A percentile compares a stretch with the other conserved stretches of the same genome.
These are phyloP conservation scores for Sicyos baderoa DNA, from an alignment of 306 rosid genomes.

Conservation along the genomic window DNA sequence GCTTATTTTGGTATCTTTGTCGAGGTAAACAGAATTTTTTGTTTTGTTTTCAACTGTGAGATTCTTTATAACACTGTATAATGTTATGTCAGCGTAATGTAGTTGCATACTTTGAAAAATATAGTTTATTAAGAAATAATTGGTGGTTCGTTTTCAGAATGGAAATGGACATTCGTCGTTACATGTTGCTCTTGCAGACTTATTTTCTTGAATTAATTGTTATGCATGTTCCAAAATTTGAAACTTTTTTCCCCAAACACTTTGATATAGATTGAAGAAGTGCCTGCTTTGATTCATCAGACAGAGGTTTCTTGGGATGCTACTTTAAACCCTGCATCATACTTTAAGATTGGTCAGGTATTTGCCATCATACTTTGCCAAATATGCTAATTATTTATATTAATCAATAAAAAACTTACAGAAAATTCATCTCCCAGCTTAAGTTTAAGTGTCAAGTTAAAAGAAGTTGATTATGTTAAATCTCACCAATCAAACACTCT, in stretches of 20 bases:
- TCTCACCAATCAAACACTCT: no score
- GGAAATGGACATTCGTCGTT: background rate
- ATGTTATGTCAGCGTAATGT: background rate
- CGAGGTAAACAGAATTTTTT: slow-evolving; percentile 66
- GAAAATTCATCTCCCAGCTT: background rate
- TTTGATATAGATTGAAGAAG: slow-evolving; percentile 64
- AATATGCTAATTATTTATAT: background rate
- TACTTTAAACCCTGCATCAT: slow-evolving; percentile 58
- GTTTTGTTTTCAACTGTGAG: slow-evolving; percentile 9
- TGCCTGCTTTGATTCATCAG: slow-evolving; percentile 85
- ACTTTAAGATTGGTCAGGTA: slow-evolving; percentile 93
- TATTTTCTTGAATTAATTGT: background rate
- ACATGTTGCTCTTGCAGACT: background rate
- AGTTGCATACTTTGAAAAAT: background rate
- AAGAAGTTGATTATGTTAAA: no score
- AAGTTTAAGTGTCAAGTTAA: background rate
- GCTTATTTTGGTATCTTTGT: slow-evolving; percentile 89
- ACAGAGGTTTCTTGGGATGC: slow-evolving; percentile 94
- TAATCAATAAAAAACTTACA: background rate
- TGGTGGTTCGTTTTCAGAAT: background rate
- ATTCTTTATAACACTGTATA: background rate
- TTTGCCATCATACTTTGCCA: slow-evolving; percentile 1
- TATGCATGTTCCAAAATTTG: slow-evolving; percentile 5
- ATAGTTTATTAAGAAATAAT: background rate
- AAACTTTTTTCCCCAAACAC: slow-evolving; percentile 11